Conservation (phyloP, 1,139 yeast genomes). For the Yamadazyma atmosphaerica region DNA sequence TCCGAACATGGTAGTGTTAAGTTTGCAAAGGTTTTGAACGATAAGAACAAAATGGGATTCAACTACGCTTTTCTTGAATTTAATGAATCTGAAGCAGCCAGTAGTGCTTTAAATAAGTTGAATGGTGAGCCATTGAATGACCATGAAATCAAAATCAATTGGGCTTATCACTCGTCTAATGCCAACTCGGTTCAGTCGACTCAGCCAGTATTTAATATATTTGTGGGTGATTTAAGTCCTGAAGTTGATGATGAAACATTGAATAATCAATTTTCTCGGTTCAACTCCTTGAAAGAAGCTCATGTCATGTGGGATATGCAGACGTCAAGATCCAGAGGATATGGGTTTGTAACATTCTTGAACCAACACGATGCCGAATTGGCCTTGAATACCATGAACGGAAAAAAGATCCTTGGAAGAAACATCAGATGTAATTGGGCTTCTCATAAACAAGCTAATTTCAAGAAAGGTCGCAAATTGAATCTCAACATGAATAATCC, state of each 20-base stretch:
- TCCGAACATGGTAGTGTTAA: conserved; percentile 60
- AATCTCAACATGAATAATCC: conserved; percentile 1
- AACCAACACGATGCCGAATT: conserved; percentile 68
- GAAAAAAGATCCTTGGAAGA: conserved; percentile 70
- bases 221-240: conserved; percentile 83
- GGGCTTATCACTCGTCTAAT: conserved; percentile 75
- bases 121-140: conserved; percentile 57
- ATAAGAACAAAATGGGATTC: conserved; percentile 70
- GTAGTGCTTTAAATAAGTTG: conserved; percentile 58
- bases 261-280: conserved; percentile 57
- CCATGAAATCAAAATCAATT: conserved; percentile 63
- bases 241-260: conserved; percentile 82
- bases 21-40: conserved; percentile 68
- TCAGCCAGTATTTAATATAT: conserved; percentile 61
- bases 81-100: conserved; percentile 58
- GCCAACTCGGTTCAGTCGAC: conserved; percentile 48
- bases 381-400: conserved; percentile 76
- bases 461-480: conserved; percentile 2
- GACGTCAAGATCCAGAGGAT: conserved; percentile 87
- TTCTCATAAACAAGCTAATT: conserved; percentile 56
- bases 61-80: conserved; percentile 87
- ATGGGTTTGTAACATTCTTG: conserved; percentile 85
- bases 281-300: conserved; percentile 71
- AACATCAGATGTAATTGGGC: conserved; percentile 90
- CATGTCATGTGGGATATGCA: conserved; percentile 99